A percentile compares a stretch with the other conserved stretches of the same genome.
Conservation (phyloP, 495 filamentous ascomycete species). For the Xylaria telfairii region DNA sequence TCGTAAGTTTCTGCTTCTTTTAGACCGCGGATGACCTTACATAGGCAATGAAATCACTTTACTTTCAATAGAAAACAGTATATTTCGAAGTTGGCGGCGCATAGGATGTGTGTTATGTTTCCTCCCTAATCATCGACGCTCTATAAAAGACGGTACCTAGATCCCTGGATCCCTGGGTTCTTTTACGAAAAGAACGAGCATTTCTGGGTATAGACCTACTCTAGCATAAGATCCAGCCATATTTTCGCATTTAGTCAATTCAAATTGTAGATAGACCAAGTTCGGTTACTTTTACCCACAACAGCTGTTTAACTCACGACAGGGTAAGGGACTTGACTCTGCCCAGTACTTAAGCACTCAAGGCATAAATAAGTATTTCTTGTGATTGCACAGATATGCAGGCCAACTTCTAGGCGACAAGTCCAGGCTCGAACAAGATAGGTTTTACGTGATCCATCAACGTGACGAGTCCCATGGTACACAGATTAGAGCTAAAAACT, state of each 20-base stretch:
- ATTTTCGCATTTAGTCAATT: neutral
- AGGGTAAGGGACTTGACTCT: neutral
- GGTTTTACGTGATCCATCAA: neutral
- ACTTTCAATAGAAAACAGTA: neutral
- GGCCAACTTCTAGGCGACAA: neutral
- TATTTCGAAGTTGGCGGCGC: neutral
- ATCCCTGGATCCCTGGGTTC: neutral
- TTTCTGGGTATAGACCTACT: neutral
- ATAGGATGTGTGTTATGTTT: neutral
- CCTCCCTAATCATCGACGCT: neutral
- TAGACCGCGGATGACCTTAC: neutral
- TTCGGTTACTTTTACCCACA: neutral
- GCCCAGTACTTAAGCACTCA: no score
- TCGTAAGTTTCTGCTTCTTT: neutral
- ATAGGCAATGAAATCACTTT: neutral
- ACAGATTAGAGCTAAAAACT: neutral
- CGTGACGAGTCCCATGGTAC: neutral
- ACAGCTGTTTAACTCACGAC: neutral
- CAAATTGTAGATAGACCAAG: neutral
- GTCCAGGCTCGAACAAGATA: neutral
- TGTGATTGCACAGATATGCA: neutral
- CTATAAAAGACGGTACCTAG: neutral
- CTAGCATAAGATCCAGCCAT: neutral
- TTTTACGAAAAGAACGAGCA: neutral
- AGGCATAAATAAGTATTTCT: neutral